Evolutionary conservation across 1,284 basidiomycete genomes (phyloP), one percentile per base, ranked within the genome.

Genomic region (Hymenochaete sp.): DNA sequence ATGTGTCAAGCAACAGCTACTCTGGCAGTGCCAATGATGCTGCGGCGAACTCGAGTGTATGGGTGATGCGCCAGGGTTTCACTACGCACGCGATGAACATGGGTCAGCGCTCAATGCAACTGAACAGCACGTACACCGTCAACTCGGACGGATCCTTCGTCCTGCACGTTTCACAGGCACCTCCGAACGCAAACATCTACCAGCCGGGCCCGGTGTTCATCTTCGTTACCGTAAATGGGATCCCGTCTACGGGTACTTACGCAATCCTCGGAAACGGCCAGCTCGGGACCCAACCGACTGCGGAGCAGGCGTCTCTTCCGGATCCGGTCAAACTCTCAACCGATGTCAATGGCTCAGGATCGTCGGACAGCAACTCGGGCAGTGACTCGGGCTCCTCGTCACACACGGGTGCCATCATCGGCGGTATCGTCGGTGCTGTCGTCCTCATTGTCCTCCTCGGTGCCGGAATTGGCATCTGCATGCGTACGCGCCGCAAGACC

Each of bases 1-100:
- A 44, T 9, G 45, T 87, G 41, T 73, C 81, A n/a, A 57, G 77
- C 0, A 63, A 59, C 0, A 82, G 80, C 10, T 86, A 82, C 54
- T 68, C 72, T 3, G 82, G 84, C 14, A 68, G 79, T 3, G 70
- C 75, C 18, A 82, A 83, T 54, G 69, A 73, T 45, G 83, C 82
- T 3, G 83, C 82, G 10, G 75, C 79, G 47, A 82, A 81, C 55
- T 86, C 92, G 32, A 84, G 79, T 16, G 84, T 93, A 14, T 77
- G 82, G 47, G 65, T 98, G 53, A 71, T 89, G 51, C 85, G 95
- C 48, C 75, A 82, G 24, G 93, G 93, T 5, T 97, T 93, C 70
- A 90, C 89, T 1, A 97, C 92, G 0, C 93, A 97, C 63, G 92
- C 82, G 21, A 88, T 97, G 79, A 93, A 93, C 70, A 93, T 91